These are phyloP conservation scores for Colletotrichum cuscutae DNA, from an alignment of 2,329 filamentous ascomycete genomes.

Conservation along the genomic window DNA sequence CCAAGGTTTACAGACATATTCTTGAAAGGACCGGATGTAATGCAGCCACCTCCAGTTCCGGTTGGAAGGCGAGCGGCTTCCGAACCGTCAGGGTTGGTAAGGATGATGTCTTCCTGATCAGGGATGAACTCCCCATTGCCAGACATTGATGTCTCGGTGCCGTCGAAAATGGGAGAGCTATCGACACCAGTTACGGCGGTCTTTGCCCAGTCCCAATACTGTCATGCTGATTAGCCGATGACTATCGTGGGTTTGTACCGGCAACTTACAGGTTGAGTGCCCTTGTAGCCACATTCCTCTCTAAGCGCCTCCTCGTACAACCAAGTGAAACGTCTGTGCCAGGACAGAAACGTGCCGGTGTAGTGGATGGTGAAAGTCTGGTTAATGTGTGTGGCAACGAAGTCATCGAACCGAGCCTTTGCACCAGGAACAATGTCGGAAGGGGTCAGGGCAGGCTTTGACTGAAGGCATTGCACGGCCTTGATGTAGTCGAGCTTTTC, in stretches of 20 bases:
- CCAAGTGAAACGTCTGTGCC: slow-evolving; percentile 46
- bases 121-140: slow-evolving; percentile 53
- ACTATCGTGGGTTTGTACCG: not conserved
- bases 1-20: slow-evolving; percentile 53
- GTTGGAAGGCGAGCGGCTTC: slow-evolving; percentile 49
- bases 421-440: slow-evolving; percentile 51
- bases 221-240: not conserved
- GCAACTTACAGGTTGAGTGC: slow-evolving; percentile 47
- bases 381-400: slow-evolving; percentile 59
- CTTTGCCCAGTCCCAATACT: slow-evolving; percentile 60
- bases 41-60: slow-evolving; percentile 65
- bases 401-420: slow-evolving; percentile 60
- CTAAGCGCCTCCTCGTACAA: slow-evolving; percentile 44
- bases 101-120: slow-evolving; percentile 38
- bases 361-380: slow-evolving; percentile 56
- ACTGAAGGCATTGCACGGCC: slow-evolving; percentile 56
- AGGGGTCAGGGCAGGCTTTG: slow-evolving; percentile 47
- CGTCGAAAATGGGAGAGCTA: slow-evolving; percentile 59
- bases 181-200: slow-evolving; percentile 47
- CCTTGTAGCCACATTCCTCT: slow-evolving; percentile 48
- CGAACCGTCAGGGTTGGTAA: slow-evolving; percentile 41
- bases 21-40: slow-evolving; percentile 60
- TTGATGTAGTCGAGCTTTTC: slow-evolving; percentile 47
- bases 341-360: slow-evolving; percentile 44
- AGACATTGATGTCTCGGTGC: slow-evolving; percentile 53